phyloP scores from a whole-genome alignment of 331 rosid genomes.

The Erythrophleum ivorense region DNA sequence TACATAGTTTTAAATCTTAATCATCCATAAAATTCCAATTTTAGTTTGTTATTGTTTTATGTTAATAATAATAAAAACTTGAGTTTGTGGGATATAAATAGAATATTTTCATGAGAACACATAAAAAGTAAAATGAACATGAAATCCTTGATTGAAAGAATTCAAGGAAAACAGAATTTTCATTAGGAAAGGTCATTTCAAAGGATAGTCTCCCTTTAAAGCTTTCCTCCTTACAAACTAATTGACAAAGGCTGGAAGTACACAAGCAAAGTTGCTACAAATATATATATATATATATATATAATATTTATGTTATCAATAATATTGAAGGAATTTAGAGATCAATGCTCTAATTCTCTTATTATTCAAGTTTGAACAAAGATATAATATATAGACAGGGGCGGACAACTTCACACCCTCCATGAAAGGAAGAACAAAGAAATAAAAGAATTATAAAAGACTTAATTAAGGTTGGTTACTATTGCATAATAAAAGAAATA shows the following conservation, averaged over 20 bases:
- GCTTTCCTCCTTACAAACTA: constrained; percentile 8
- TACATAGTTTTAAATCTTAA: neutral
- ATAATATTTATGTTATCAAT: neutral
- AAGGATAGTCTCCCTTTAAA: neutral
- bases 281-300: neutral
- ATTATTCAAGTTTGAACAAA: no score
- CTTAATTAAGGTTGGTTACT: no score
- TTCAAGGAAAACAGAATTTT: neutral
- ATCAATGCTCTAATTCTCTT: no score
- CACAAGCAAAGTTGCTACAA: constrained; percentile 3
- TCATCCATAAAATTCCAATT: no score
- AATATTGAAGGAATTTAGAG: neutral
- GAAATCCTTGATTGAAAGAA: neutral
- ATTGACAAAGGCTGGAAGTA: neutral
- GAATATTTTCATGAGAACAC: neutral
- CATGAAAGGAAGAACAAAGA: no score
- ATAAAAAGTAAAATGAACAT: neutral
- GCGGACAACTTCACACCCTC: no score
- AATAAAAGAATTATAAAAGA: no score
- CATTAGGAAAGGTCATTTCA: constrained; percentile 13
- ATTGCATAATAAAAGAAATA: no score
- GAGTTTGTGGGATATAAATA: neutral
- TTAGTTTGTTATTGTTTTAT: neutral
- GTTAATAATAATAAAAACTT: neutral
- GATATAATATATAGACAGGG: no score